Conservation (phyloP, 2,329 filamentous ascomycete genomes). For the Didymella arachidicola region DNA sequence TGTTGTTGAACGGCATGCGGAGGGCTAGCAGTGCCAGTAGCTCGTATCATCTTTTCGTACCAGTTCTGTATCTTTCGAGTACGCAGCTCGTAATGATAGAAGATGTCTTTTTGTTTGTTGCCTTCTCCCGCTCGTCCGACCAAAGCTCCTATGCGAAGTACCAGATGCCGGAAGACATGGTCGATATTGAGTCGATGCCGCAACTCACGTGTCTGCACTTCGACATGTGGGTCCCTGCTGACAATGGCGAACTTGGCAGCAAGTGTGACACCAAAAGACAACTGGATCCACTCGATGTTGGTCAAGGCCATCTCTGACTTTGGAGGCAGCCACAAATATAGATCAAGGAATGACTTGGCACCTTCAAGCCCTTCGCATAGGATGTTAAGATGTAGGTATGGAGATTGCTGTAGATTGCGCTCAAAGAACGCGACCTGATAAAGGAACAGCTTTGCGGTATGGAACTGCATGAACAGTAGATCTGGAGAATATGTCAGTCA, state of each 20-base stretch:
- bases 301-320: constrained; percentile 49
- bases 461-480: constrained; percentile 51
- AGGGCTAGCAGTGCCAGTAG: constrained; percentile 28
- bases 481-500: constrained; percentile 32
- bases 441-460: constrained; percentile 51
- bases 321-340: constrained; percentile 47
- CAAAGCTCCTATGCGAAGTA: constrained; percentile 37
- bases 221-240: constrained; percentile 34
- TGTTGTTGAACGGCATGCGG: constrained; percentile 12
- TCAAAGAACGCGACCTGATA: constrained; percentile 52
- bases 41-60: constrained; percentile 40
- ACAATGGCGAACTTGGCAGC: constrained; percentile 43
- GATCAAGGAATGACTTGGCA: constrained; percentile 42
- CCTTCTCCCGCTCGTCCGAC: constrained; percentile 32
- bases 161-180: constrained; percentile 38
- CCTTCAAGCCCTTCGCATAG: constrained; percentile 35
- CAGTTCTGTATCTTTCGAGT: constrained; percentile 41
- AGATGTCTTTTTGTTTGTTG: constrained; percentile 39
- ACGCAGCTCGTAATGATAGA: constrained; percentile 36
- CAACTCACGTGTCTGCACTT: constrained; percentile 36
- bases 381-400: constrained; percentile 36
- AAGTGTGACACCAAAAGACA: constrained; percentile 47
- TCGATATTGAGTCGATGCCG: constrained; percentile 40
- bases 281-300: constrained; percentile 53
- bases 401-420: constrained; percentile 38